phyloP scores from a whole-genome alignment of 2,329 filamentous ascomycete genomes.

The Fusarium sarcochroum region DNA sequence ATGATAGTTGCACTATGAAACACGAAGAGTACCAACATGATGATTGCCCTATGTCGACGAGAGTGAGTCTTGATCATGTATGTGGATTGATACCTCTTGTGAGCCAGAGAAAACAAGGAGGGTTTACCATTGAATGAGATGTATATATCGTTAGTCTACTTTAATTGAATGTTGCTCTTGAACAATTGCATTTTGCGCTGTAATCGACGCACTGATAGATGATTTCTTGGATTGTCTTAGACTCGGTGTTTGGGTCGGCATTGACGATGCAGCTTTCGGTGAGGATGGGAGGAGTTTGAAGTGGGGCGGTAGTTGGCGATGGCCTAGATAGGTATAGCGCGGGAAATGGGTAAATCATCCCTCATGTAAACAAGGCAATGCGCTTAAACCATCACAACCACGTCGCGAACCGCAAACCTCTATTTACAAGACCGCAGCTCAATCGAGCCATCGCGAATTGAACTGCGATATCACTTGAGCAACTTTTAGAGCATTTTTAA shows the following conservation, averaged over 20 bases:
- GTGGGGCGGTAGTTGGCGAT: conserved; percentile 33
- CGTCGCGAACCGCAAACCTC: conserved; percentile 46
- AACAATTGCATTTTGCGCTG: not conserved
- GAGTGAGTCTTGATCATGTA: no score
- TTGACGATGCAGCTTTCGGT: conserved; percentile 27
- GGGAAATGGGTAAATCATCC: conserved; percentile 38
- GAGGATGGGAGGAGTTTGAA: conserved; percentile 15
- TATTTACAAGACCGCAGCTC: conserved; percentile 31
- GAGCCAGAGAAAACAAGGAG: no score
- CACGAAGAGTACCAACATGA: conserved; percentile 32
- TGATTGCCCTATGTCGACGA: not conserved
- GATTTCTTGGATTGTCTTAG: not conserved
- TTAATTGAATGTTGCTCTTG: not conserved
- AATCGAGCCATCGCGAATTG: conserved; percentile 36
- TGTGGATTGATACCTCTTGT: no score
- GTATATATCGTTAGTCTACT: no score
- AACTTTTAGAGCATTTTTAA: conserved; percentile 1
- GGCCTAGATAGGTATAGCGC: conserved; percentile 41
- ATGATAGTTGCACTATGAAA: conserved; percentile 43
- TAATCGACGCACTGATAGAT: not conserved
- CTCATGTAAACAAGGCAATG: conserved; percentile 52
- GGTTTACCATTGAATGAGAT: no score
- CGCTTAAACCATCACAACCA: conserved; percentile 46
- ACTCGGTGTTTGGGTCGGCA: conserved; percentile 9
- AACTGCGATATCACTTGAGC: conserved; percentile 1